Percentiles rank a stretch among this genome's conserved stretches.
Conservation (phyloP, 768 basidiomycete species). For the Glaciozyma antarctica region DNA sequence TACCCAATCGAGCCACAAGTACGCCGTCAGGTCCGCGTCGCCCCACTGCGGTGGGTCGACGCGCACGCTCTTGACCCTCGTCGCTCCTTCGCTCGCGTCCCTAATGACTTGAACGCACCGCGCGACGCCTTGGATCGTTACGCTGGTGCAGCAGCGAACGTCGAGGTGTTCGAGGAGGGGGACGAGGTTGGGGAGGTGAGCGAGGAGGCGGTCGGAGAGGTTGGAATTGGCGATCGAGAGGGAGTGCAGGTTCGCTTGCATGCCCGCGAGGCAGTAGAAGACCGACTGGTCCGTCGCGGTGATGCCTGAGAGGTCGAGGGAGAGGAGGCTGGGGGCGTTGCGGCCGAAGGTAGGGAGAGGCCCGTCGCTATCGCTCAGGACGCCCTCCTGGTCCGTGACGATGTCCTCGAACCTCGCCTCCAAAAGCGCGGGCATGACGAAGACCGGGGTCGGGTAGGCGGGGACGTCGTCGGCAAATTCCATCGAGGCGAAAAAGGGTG, state of each 20-base stretch:
- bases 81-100: neutral
- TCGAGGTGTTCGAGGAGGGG: constrained; percentile 14
- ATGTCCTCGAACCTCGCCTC: neutral
- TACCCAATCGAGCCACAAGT: constrained; percentile 21
- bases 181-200: constrained; percentile 6
- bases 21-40: constrained; percentile 6
- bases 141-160: constrained; percentile 3
- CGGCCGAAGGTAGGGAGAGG: constrained; percentile 15
- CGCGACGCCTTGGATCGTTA: constrained; percentile 18
- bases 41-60: constrained; percentile 6
- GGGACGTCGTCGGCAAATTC: neutral
- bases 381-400: neutral
- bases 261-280: constrained; percentile 9
- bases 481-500: constrained; percentile 18
- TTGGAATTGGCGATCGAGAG: constrained; percentile 13
- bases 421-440: constrained; percentile 20
- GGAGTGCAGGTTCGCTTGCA: neutral
- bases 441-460: constrained; percentile 9
- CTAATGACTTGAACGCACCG: constrained; percentile 23
- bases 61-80: constrained; percentile 1
- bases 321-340: constrained; percentile 1
- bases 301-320: neutral
- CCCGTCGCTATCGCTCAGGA: neutral
- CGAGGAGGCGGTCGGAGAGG: constrained; percentile 16
- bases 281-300: neutral